Percentiles rank a stretch among this genome's conserved stretches.
These are phyloP conservation scores for Aegle marmelos DNA, from an alignment of 345 rosid species.

Conservation along the genomic window DNA sequence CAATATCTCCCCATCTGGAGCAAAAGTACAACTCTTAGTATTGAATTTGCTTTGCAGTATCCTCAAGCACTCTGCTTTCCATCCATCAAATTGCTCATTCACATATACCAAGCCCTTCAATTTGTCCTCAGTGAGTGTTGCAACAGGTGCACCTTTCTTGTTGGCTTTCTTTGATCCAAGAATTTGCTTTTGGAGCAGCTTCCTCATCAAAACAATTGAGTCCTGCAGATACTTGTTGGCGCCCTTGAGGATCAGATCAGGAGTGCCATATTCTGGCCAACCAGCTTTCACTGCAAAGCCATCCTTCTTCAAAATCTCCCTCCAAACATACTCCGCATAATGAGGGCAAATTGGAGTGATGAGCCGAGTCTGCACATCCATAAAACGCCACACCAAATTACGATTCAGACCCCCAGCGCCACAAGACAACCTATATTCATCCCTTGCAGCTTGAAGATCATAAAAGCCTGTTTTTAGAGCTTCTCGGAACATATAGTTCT, in stretches of 20 bases:
- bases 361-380: constrained; percentile 92
- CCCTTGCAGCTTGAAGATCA: constrained; percentile 92
- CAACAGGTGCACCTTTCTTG: constrained; percentile 61
- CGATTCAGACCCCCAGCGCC: constrained; percentile 74
- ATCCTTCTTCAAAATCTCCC: constrained; percentile 71
- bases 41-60: constrained; percentile 66
- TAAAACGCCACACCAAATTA: constrained; percentile 60
- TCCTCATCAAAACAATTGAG: constrained; percentile 71
- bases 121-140: constrained; percentile 44
- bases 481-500: constrained; percentile 79
- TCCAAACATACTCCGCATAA: constrained; percentile 87
- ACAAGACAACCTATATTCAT: constrained; percentile 86
- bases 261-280: constrained; percentile 74
- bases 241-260: constrained; percentile 73
- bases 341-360: constrained; percentile 93
- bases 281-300: constrained; percentile 80
- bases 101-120: constrained; percentile 66
- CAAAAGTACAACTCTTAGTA: constrained; percentile 37
- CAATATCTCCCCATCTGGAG: constrained; percentile 64
- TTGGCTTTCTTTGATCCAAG: constrained; percentile 65
- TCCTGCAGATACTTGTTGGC: constrained; percentile 94
- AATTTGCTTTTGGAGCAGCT: constrained; percentile 71
- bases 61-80: constrained; percentile 81
- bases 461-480: constrained; percentile 88
- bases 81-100: constrained; percentile 75